Evolutionary conservation across 768 basidiomycete species (phyloP).

Genomic region (Boletus sp.): DNA sequence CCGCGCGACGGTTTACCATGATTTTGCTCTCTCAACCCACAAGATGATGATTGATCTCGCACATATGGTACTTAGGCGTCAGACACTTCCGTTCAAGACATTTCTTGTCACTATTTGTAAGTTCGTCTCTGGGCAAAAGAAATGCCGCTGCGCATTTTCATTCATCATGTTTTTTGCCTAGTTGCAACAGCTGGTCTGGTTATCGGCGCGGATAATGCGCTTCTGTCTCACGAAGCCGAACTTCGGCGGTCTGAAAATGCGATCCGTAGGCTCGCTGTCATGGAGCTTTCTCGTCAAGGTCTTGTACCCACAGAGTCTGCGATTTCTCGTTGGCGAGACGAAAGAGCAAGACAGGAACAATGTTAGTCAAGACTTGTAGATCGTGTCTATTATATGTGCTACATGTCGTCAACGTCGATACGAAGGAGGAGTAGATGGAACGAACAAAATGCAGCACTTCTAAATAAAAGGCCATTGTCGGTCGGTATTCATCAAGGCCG

Average conservation of each 20-base stretch:
- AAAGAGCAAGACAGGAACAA: conserved; percentile 28
- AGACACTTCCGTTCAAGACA: conserved; percentile 77
- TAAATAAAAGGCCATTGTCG: conserved; percentile 5
- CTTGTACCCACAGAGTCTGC: conserved; percentile 80
- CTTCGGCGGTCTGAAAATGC: conserved; percentile 65
- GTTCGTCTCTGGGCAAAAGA: conserved; percentile 25
- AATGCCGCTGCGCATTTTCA: too few species aligned
- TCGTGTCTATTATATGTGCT: conserved; percentile 7
- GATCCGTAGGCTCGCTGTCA: conserved; percentile 67
- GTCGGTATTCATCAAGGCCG: not conserved
- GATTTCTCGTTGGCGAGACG: conserved; percentile 74
- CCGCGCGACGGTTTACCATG: too few species aligned
- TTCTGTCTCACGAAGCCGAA: conserved; percentile 64
- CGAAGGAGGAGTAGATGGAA: not conserved
- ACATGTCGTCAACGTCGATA: conserved; percentile 7
- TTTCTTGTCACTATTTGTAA: conserved; percentile 72
- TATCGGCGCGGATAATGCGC: conserved; percentile 71
- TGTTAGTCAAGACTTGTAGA: conserved; percentile 6
- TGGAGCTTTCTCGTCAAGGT: conserved; percentile 72
- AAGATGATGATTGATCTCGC: too few species aligned
- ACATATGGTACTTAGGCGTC: conserved; percentile 41
- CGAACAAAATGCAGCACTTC: conserved; percentile 22
- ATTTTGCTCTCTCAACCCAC: too few species aligned
- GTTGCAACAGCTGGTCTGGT: conserved; percentile 67
- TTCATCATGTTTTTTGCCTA: conserved; percentile 22